A percentile compares a stretch with the other conserved stretches of the same genome.
phyloP scores from a whole-genome alignment of 768 basidiomycete species.

The Amanita pallidorosea region DNA sequence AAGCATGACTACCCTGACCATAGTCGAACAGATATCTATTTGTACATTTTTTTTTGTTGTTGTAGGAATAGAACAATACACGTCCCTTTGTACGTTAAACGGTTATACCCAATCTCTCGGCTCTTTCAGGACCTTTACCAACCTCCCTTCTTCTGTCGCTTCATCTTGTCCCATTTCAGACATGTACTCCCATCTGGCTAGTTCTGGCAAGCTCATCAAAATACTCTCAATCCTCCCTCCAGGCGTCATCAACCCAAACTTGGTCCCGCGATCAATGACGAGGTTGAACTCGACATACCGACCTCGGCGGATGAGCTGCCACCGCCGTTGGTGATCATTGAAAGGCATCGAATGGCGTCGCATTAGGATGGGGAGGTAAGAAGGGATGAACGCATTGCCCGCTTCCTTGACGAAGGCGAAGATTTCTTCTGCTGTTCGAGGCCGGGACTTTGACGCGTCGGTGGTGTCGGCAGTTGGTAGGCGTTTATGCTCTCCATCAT shows the following conservation, averaged over 20 bases:
- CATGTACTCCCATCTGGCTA: conserved; percentile 87
- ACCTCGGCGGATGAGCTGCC: conserved; percentile 88
- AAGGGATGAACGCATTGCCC: conserved; percentile 77
- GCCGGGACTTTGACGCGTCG: conserved; percentile 24
- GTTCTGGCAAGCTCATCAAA: conserved; percentile 82
- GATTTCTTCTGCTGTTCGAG: conserved; percentile 52
- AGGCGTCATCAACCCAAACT: conserved; percentile 77
- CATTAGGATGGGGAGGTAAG: conserved; percentile 81
- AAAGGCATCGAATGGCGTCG: conserved; percentile 43
- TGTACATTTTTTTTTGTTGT: too few relatives aligned
- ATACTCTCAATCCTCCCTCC: conserved; percentile 86
- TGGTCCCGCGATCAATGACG: conserved; percentile 79
- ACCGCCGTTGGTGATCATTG: conserved; percentile 64
- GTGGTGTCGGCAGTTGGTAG: conserved; percentile 26
- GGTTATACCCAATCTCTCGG: conserved; percentile 49
- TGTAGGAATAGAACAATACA: too few relatives aligned
- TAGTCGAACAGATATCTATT: too few relatives aligned
- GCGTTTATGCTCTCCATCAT: conserved; percentile 52
- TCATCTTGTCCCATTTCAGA: conserved; percentile 51
- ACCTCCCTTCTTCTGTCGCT: conserved; percentile 54
- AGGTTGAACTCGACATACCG: conserved; percentile 95
- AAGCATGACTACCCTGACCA: background rate
- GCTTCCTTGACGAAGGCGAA: conserved; percentile 66
- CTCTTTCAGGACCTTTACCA: conserved; percentile 49
- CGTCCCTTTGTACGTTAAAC: too few relatives aligned